Conservation (phyloP, 441 rosid species). For the Sinapis alba region DNA sequence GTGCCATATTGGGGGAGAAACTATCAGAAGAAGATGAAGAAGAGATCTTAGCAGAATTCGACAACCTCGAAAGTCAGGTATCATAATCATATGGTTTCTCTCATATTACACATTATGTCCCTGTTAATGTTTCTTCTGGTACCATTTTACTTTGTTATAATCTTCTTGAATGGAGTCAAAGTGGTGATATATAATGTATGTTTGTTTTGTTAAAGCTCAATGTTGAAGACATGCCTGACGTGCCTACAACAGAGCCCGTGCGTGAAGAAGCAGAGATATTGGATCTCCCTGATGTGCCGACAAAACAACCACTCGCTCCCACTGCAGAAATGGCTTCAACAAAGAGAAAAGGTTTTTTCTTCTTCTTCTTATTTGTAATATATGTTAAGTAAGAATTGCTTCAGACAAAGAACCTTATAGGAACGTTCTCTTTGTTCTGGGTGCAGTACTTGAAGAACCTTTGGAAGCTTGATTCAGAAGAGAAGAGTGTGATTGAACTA, state of each 20-base stretch:
- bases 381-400: neutral
- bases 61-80: slow-evolving; percentile 84
- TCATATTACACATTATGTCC: neutral
- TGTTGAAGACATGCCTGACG: slow-evolving; percentile 78
- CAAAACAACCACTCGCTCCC: slow-evolving; percentile 55
- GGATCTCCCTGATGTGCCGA: slow-evolving; percentile 81
- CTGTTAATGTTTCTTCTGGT: neutral
- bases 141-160: neutral
- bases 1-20: slow-evolving; percentile 88
- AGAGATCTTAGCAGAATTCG: slow-evolving; percentile 93
- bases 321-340: slow-evolving; percentile 43
- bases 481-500: neutral
- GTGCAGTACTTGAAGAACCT: slow-evolving; percentile 83
- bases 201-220: slow-evolving; percentile 46
- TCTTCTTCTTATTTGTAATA: neutral
- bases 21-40: slow-evolving; percentile 94
- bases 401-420: neutral
- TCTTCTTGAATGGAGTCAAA: slow-evolving; percentile 1
- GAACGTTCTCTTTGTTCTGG: neutral
- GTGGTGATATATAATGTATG: slow-evolving; percentile 10
- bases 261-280: slow-evolving; percentile 54
- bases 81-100: neutral
- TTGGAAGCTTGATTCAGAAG: slow-evolving; percentile 60
- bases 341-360: slow-evolving; percentile 65
- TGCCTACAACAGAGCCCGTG: slow-evolving; percentile 49